These are phyloP conservation scores for Aspergillus sclerotialis DNA, from an alignment of 2,329 filamentous ascomycete species.

Conservation along the genomic window DNA sequence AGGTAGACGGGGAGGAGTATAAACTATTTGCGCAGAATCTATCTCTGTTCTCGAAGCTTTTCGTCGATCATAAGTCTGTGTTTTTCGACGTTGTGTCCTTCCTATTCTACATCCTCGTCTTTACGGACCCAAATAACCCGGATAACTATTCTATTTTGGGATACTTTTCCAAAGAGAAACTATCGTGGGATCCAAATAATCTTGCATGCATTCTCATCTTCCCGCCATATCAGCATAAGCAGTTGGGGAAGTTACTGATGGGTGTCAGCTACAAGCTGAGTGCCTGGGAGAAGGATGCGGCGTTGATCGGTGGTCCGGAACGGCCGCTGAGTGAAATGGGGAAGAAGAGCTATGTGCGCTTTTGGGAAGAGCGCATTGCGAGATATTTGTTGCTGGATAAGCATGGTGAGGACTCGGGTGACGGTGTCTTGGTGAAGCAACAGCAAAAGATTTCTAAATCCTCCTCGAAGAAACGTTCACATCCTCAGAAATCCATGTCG, in stretches of 20 bases:
- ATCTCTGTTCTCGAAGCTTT: slow-evolving; percentile 92
- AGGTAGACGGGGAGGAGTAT: slow-evolving; percentile 83
- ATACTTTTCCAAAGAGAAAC: slow-evolving; percentile 99
- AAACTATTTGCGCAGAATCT: slow-evolving; percentile 92
- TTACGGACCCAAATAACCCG: slow-evolving; percentile 49
- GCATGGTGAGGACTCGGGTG: slow-evolving; percentile 18
- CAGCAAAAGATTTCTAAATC: slow-evolving; percentile 25
- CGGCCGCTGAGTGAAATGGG: slow-evolving; percentile 86
- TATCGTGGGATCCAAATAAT: slow-evolving; percentile 98
- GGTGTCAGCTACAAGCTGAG: slow-evolving; percentile 90
- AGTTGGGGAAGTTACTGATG: slow-evolving; percentile 83
- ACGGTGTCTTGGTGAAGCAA: slow-evolving; percentile 22
- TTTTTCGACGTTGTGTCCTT: slow-evolving; percentile 96
- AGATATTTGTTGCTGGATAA: slow-evolving; percentile 49
- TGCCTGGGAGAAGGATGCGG: slow-evolving; percentile 57
- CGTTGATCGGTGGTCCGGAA: slow-evolving; percentile 82
- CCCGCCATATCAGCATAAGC: slow-evolving; percentile 88
- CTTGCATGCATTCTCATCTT: slow-evolving; percentile 94
- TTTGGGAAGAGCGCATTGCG: slow-evolving; percentile 79
- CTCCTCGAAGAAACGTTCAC: slow-evolving; percentile 35
- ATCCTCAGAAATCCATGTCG: slow-evolving; percentile 47
- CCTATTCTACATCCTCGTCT: slow-evolving; percentile 86
- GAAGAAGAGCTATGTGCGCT: slow-evolving; percentile 71
- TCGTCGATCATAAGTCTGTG: slow-evolving; percentile 95
- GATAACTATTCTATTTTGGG: slow-evolving; percentile 61